Base-by-base conservation (phyloP, 345 rosid genomes). In the Geranium rotundifolium region DNA sequence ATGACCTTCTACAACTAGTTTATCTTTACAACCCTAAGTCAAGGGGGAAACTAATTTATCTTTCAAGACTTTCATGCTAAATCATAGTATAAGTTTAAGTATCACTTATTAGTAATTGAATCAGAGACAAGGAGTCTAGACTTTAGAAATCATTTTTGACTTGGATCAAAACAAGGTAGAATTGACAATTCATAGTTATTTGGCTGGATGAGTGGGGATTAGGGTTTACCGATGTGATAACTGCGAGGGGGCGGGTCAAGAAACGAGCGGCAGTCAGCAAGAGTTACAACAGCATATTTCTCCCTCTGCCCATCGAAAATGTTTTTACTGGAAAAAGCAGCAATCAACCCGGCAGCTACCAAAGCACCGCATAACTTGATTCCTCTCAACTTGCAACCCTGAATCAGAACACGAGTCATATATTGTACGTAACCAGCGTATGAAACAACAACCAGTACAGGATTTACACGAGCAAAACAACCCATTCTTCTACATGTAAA, bases 361-460 rank as follows among this genome's bases (percentile, higher is more conserved):
- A 88, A 4, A 17, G 76, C 87, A 37, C 81, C 84, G 67, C 87
- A 81, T 14, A 85, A 79, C 73, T 82, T 88, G 20, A 88, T 72
- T 52, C 86, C 84, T 69, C 79, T 82, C 64, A 77, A 73, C 64
- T 73, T 73, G 81, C 91, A 88, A 29, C 79, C 84, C 91, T 85
- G 50, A 67, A 75, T 10, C 19, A 18, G 29, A 57, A 57, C 7
- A 13, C 19, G 50, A 41, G 50, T 41, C 50, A 5, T 12, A 9
- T 4, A n/a, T n/a, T 41, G 50, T 9, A 41, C 9, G 12, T 41
- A 12, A n/a, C 0, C 17, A 61, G 34, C 17, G 10, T 46, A 5
- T 19, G 17, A 1, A 14, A 13, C 30, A 52, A 50, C 5, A 13
- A 19, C 7, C 29, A 4, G 19, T 16, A 20, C 49, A 17, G 19